Conservation (phyloP, 225 moss, liverwort and hornwort species). For the Asterella californica region DNA sequence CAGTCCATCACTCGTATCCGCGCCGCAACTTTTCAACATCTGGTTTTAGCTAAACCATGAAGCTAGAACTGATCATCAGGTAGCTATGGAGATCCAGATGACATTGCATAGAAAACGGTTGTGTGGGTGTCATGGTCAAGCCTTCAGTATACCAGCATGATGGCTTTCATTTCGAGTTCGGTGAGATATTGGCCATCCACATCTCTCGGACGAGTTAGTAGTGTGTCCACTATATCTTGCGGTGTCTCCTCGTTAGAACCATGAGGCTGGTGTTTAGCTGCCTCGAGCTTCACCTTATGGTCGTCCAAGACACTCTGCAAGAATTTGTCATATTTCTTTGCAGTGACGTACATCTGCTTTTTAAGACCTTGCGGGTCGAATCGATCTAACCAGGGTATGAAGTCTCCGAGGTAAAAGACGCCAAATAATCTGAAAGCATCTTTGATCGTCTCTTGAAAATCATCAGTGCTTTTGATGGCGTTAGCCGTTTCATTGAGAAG, state of each 20-base stretch:
- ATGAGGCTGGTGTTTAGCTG: neutral
- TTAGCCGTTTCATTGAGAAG: neutral
- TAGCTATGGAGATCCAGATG: too few species aligned
- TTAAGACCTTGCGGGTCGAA: neutral
- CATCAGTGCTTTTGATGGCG: neutral
- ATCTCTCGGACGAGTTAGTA: neutral
- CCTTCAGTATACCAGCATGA: neutral
- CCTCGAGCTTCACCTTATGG: slow-evolving; percentile 8
- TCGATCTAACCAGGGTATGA: neutral
- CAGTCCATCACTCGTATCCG: neutral
- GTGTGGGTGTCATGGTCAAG: neutral
- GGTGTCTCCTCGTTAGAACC: neutral
- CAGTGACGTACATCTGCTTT: neutral
- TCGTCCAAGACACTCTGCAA: slow-evolving; percentile 33
- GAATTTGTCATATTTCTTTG: neutral
- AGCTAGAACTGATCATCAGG: too few species aligned
- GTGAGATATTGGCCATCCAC: neutral
- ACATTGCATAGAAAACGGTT: neutral
- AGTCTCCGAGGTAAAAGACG: neutral
- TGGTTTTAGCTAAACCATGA: too few species aligned
- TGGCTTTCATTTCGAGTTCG: neutral
- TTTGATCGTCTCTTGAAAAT: neutral
- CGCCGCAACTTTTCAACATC: neutral
- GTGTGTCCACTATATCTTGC: neutral
- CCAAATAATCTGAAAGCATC: neutral